Base-by-base conservation (phyloP, 148 eudicot genomes). In the Fagopyrum tataricum region DNA sequence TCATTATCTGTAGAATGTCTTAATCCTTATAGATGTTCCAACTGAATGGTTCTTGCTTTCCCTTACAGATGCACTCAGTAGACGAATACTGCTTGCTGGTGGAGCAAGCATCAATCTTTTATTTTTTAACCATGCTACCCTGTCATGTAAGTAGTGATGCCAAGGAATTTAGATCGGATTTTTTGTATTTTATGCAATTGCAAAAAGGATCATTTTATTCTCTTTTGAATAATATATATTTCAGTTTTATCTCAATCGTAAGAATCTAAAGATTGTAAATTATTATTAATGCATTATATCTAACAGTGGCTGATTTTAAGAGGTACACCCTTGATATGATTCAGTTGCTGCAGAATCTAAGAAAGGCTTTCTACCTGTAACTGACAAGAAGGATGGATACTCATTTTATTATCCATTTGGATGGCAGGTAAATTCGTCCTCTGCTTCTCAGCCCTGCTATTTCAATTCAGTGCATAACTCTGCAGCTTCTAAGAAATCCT, bases 321-420 rank as follows among this genome's bases (percentile, higher is more conserved):
- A 81, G 74, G 76, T 80, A 81, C 77, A 72, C 86, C 83, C 80
- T 90, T 87, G 92, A 89, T 87, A 82, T 94, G 93, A 80, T 77
- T 91, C 97, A 95, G 98, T 95, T 91, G 98, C 97, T 85, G 96
- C 92, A 87, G 98, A 95, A 94, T 75, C 78, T 71, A 89, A 82
- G 75, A 95, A 95, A 83, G 89, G 87, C 75, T 95, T 88, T 83
- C 79, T 85, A 72, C 67, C 84, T 17, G 92, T 88, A 76, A 82
- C 74, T 24, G 98, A 95, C 84, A 83, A 90, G 79, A 95, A 87
- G 83, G 98, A 95, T 79, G 96, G 96, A 46, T 95, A 95, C 80
- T 73, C 90, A 58, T 90, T 95, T 80, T 56, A 88, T 26, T 96
- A 92, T 82, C 99, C 99, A 40, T 96, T 96, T 79, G 99, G 99